Conservation (phyloP, 176 grass and related monocot genomes). For the Oryza meyeriana region DNA sequence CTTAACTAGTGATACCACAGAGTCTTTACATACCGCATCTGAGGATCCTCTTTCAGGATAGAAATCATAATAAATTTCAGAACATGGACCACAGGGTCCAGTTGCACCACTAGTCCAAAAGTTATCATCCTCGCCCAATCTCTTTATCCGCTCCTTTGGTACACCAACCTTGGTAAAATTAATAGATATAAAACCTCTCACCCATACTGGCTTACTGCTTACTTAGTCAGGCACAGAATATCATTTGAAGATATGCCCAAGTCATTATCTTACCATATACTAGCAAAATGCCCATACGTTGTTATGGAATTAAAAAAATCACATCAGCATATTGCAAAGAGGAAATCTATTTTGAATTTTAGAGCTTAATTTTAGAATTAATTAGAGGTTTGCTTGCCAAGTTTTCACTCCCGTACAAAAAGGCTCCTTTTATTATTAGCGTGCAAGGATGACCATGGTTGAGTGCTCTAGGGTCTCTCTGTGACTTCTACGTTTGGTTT, state of each 20-base stretch:
- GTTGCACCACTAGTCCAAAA: conserved; percentile 95
- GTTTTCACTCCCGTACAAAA: too few species aligned
- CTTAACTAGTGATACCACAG: neutral
- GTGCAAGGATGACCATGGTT: too few species aligned
- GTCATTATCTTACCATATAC: conserved; percentile 12
- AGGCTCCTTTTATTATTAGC: too few species aligned
- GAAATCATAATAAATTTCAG: conserved; percentile 99
- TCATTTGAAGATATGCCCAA: neutral
- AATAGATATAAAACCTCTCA: conserved; percentile 4
- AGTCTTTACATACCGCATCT: conserved; percentile 64
- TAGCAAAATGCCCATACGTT: too few species aligned
- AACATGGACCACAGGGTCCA: conserved; percentile 95
- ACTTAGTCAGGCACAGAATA: neutral
- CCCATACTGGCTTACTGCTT: neutral
- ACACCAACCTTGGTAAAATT: conserved; percentile 71
- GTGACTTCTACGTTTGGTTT: too few species aligned
- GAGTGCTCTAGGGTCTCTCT: too few species aligned
- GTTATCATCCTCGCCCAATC: conserved; percentile 94
- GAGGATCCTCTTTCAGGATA: conserved; percentile 74
- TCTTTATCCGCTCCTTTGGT: conserved; percentile 85
- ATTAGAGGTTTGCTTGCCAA: too few species aligned
- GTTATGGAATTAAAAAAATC: too few species aligned
- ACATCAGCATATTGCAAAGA: too few species aligned
- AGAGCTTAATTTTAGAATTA: too few species aligned
- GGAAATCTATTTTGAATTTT: too few species aligned